phyloP scores from a whole-genome alignment of 257 asterid species.

The Oldenlandia corymbosa region DNA sequence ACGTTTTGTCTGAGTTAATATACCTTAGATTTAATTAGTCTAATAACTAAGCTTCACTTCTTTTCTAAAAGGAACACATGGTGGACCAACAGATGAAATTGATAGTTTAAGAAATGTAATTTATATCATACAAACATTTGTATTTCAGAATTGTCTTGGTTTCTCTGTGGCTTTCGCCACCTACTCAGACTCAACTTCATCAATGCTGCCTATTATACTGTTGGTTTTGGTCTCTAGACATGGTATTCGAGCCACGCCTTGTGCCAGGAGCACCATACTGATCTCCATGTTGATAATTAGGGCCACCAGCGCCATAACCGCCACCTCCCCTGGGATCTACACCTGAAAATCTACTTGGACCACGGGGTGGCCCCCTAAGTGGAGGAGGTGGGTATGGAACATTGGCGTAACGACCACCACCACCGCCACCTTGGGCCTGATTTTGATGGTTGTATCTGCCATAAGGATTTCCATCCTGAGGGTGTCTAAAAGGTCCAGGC shows the following conservation, averaged over 20 bases:
- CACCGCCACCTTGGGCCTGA: constrained; percentile 72
- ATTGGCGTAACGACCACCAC: constrained; percentile 58
- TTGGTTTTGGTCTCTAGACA: constrained; percentile 71
- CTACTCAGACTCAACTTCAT: constrained; percentile 1
- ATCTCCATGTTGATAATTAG: constrained; percentile 65
- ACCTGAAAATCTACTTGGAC: constrained; percentile 48
- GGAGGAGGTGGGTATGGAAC: constrained; percentile 81
- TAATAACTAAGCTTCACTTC: too few relatives aligned
- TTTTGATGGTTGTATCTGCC: constrained; percentile 67
- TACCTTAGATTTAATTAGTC: too few relatives aligned
- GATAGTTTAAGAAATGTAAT: too few relatives aligned
- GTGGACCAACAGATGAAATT: too few relatives aligned
- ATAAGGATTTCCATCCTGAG: constrained; percentile 63
- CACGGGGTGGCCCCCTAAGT: constrained; percentile 61
- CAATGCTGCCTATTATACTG: constrained; percentile 93
- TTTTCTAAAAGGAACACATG: too few relatives aligned
- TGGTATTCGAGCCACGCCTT: constrained; percentile 77
- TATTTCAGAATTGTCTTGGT: too few relatives aligned
- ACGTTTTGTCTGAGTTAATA: too few relatives aligned
- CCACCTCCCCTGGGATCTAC: constrained; percentile 69
- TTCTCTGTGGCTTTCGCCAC: too few relatives aligned
- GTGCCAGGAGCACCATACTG: constrained; percentile 67
- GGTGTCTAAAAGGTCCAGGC: constrained; percentile 69
- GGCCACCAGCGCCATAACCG: constrained; percentile 52
- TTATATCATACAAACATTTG: too few relatives aligned